Percentiles rank a stretch among this genome's conserved stretches.
Evolutionary conservation across 768 basidiomycete species (phyloP).

Genomic region (Suillus sp.): DNA sequence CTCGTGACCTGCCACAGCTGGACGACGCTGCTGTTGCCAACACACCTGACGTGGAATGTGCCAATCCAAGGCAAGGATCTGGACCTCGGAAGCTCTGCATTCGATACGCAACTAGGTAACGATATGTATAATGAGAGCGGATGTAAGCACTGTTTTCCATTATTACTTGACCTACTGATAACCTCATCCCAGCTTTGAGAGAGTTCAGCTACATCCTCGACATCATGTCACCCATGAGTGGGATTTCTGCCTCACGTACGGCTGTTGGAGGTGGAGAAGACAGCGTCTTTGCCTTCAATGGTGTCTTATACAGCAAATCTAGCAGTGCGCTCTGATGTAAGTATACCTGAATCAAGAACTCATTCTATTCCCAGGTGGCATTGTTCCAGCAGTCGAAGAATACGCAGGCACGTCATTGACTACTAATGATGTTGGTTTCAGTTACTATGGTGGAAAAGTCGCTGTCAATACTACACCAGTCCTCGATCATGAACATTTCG

Average conservation of each 20-base stretch:
- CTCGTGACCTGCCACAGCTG: background rate
- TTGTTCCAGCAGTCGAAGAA: background rate
- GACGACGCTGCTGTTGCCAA: background rate
- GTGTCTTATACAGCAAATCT: background rate
- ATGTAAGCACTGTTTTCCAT: background rate
- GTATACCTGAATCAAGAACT: background rate
- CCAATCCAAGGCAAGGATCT: background rate
- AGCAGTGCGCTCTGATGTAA: background rate
- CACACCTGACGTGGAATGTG: background rate
- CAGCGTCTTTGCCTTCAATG: background rate
- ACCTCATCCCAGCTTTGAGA: background rate
- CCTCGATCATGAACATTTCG: background rate
- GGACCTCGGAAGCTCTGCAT: background rate
- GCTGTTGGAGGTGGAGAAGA: background rate
- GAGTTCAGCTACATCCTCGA: background rate
- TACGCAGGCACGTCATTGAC: background rate
- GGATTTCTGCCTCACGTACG: background rate
- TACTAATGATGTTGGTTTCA: background rate
- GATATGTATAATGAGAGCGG: background rate
- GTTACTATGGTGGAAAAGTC: background rate
- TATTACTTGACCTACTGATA: background rate
- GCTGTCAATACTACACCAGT: background rate
- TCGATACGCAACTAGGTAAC: background rate
- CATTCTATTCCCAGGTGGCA: background rate
- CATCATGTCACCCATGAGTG: background rate